phyloP scores from a whole-genome alignment of 495 filamentous ascomycete species.

The Penicillium canariense region DNA sequence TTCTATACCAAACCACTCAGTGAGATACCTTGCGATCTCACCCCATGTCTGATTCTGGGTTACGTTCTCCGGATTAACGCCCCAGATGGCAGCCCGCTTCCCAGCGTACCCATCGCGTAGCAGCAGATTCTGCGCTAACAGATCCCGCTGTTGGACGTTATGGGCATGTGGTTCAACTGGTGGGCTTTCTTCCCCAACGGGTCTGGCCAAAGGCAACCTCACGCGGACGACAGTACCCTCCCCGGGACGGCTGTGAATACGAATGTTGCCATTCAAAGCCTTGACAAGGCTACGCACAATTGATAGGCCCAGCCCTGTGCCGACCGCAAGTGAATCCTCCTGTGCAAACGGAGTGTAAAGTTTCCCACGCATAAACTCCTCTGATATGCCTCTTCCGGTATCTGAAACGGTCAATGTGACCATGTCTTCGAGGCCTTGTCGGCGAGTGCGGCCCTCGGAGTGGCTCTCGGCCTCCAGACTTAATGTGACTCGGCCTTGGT shows the following conservation, averaged over 20 bases:
- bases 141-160: constrained; percentile 22
- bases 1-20: constrained; percentile 46
- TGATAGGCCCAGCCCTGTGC: constrained; percentile 52
- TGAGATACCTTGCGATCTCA: constrained; percentile 33
- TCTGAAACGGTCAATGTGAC: constrained; percentile 58
- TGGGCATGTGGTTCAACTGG: constrained; percentile 15
- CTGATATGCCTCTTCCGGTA: constrained; percentile 70
- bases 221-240: constrained; percentile 53
- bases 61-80: constrained; percentile 18
- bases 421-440: constrained; percentile 35
- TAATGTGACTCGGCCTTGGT: constrained; percentile 62
- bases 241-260: constrained; percentile 48
- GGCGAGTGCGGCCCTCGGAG: constrained; percentile 32
- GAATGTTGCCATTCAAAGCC: constrained; percentile 52
- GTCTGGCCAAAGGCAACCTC: constrained; percentile 41
- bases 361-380: constrained; percentile 66
- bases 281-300: constrained; percentile 56
- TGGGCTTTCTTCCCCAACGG: constrained; percentile 30
- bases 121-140: constrained; percentile 21
- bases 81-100: constrained; percentile 29
- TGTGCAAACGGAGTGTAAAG: constrained; percentile 75
- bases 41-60: constrained; percentile 17
- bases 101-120: constrained; percentile 30
- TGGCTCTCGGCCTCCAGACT: constrained; percentile 48
- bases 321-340: constrained; percentile 60